Percentiles rank a stretch among this genome's conserved stretches.
phyloP scores from a whole-genome alignment of 257 asterid species.

The Solanum piurae region DNA sequence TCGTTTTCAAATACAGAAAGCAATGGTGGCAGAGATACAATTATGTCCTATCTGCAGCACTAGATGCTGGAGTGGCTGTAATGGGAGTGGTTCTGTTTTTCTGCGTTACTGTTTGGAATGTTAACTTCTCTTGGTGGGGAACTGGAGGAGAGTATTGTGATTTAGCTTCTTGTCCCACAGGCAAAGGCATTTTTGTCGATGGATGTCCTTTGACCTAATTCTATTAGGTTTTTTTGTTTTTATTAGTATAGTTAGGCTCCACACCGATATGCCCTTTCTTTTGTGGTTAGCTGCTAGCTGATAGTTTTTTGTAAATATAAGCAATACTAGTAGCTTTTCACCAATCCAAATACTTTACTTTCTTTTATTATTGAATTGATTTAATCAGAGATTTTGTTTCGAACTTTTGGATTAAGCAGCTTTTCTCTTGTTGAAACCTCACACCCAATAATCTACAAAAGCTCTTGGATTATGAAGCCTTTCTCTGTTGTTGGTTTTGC shows the following conservation, averaged over 20 bases:
- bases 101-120: conserved; percentile 7
- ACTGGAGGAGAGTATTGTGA: conserved; percentile 37
- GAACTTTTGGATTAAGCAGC: neutral
- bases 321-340: neutral
- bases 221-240: neutral
- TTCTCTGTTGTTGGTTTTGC: neutral
- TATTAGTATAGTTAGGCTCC: neutral
- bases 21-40: conserved; percentile 76
- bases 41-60: conserved; percentile 55
- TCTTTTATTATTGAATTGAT: neutral
- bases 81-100: conserved; percentile 54
- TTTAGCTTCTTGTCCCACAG: conserved; percentile 52
- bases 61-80: conserved; percentile 77
- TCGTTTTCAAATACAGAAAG: conserved; percentile 42
- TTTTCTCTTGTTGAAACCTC: neutral
- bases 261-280: neutral
- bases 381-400: neutral
- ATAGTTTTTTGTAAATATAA: neutral
- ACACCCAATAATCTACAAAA: neutral
- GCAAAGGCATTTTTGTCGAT: conserved; percentile 36
- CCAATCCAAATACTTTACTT: neutral
- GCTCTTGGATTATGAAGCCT: neutral
- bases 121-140: conserved; percentile 51
- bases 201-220: conserved; percentile 48
- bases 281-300: neutral